Evolutionary conservation across 2,329 filamentous ascomycete genomes (phyloP), one percentile per base, ranked within the genome.

Genomic region (Colletotrichum siamense): DNA sequence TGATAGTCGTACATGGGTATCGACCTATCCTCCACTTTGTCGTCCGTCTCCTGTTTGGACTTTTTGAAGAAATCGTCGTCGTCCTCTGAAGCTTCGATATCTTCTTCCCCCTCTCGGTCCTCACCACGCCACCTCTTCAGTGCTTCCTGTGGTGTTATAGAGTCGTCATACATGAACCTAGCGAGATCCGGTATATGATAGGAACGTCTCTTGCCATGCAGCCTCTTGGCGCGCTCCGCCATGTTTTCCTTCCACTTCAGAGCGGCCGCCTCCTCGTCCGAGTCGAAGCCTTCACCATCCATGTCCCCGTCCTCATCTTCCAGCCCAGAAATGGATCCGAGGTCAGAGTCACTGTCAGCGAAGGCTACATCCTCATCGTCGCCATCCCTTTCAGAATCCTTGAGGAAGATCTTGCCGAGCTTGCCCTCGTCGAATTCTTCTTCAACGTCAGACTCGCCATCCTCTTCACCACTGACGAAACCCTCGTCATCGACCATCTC

Each of bases 341-440:
- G 89, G 83, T 99, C 98, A 0, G 97, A 99, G 84, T 99, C 98
- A 81, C 95, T 98, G 82, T 99, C 97, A 16, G 97, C 97, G 87
- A 98, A 99, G 2, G 93, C 95, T 73, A 99, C 81, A 71, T 98
- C 95, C 34, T 92, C 95, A 28, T 92, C 91, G 13, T 88, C 88
- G 26, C 82, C 89, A 49, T 90, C 87, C 69, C 88, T 87, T 39
- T 91, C 89, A 18, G 83, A 82, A 8, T 88, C 85, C 72, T 89
- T 89, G 69, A 88, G 87, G 83, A 93, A 94, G 81, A 93, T 87
- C 77, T 89, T 92, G 78, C 92, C 92, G 9, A 93, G 83, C 78
- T 90, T 92, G 62, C 87, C 86, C 76, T 93, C 91, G 62, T 89
- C 88, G 71, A 93, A 92, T 75, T 93, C 91, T 3, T 85, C 83